Base-by-base conservation (phyloP, 129 eudicot species). In the Lonicera japonica region DNA sequence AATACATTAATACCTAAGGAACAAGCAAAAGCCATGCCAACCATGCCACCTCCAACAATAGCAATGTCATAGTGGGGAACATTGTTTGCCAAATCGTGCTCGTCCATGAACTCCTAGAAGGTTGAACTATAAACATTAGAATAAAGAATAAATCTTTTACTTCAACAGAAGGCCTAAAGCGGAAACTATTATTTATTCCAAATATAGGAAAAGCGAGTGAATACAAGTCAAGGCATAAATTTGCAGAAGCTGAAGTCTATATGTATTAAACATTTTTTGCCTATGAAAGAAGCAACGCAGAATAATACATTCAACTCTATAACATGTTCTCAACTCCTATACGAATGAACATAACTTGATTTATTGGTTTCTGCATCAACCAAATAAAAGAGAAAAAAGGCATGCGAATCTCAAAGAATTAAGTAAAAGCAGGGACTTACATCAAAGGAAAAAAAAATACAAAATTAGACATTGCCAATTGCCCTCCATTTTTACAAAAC, bases 41-140 rank as follows among this genome's bases (percentile, higher is more conserved):
- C 99, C 99, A 94, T 80, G 74, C 99, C 99, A 52, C 99, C 99
- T 54, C 99, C 99, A 80, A 94, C 87, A 69, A 94, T 85, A 68
- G 99, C 99, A 52, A 94, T 60, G 74, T 94, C 99, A 79, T 85
- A 83, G 24, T 83, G 83, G 41, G 86, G 92, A 67, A 77, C 55
- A 68, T 70, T 76, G 56, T 43, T 72, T 11, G 62, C 18, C 34
- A 22, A 18, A n/a, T 64, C 63, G 8, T 53, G 71, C 50, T 79
- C 72, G 19, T 41, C 74, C 57, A 54, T 21, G 12, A 48, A 66
- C 60, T 52, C 80, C 87, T 80, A 64, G 39, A 54, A 65, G 61
- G 41, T 48, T 52, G 20, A 47, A 56, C 36, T 29, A 14, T 20
- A 50, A 46, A 56, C 34, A 54, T 39, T 74, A 34, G 54, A 50